Evolutionary conservation across 148 eudicot species (phyloP).

Genomic region (Rhododendron henanense): DNA sequence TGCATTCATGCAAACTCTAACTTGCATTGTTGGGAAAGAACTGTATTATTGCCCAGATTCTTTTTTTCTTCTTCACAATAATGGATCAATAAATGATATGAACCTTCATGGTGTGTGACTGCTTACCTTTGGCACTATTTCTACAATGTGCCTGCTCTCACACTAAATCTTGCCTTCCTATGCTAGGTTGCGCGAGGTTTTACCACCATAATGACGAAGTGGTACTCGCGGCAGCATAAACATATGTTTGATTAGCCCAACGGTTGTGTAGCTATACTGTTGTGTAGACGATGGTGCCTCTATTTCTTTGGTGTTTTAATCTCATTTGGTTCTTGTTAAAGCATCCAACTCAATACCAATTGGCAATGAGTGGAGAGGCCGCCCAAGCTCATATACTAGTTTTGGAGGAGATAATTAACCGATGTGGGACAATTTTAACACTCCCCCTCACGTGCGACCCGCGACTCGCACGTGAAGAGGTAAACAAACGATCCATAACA

Average conservation of each 20-base stretch:
- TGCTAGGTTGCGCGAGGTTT: background rate
- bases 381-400: too few species aligned
- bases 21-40: constrained; percentile 6
- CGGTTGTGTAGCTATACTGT: background rate
- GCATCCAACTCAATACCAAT: too few species aligned
- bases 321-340: too few species aligned
- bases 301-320: too few species aligned
- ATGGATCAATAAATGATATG: background rate
- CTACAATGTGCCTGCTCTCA: background rate
- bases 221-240: background rate
- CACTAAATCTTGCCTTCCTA: background rate
- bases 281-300: too few species aligned
- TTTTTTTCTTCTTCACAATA: background rate
- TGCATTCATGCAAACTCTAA: background rate
- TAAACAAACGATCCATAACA: too few species aligned
- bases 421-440: too few species aligned
- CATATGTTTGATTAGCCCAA: background rate
- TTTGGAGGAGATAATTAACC: too few species aligned
- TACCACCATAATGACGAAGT: background rate
- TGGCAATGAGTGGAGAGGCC: too few species aligned
- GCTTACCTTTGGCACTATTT: background rate
- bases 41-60: background rate
- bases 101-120: background rate
- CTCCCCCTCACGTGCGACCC: too few species aligned
- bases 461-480: too few species aligned